phyloP scores from a whole-genome alignment of 1,284 basidiomycete species.

The Tilletia caries region DNA sequence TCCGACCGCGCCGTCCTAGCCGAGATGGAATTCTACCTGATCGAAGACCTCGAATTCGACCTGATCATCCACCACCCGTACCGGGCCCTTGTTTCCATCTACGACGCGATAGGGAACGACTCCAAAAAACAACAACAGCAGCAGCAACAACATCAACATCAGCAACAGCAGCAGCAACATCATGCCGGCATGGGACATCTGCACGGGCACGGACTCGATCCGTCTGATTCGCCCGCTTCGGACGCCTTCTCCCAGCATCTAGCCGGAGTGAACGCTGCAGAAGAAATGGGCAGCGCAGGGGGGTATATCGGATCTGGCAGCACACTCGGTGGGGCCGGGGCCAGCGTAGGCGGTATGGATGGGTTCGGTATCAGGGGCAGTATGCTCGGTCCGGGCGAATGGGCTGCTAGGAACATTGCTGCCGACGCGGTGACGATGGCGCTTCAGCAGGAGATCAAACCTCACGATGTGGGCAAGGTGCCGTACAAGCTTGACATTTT shows the following conservation, averaged over 20 bases:
- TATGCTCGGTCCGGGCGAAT: neutral
- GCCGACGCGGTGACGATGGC: slow-evolving; percentile 6
- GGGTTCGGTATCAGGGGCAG: neutral
- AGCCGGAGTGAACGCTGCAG: neutral
- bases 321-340: no score
- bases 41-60: slow-evolving; percentile 94
- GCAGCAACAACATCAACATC: neutral
- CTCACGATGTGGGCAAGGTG: neutral
- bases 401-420: neutral
- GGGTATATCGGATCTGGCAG: no score
- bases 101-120: slow-evolving; percentile 55
- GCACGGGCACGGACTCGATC: neutral
- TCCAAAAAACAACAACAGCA: neutral
- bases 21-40: slow-evolving; percentile 97
- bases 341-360: neutral
- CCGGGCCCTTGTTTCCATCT: slow-evolving; percentile 74
- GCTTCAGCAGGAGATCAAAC: slow-evolving; percentile 4
- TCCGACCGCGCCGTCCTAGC: slow-evolving; percentile 63
- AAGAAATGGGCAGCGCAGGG: neutral
- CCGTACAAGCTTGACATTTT: slow-evolving; percentile 27
- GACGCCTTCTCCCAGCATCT: neutral
- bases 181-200: neutral
- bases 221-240: neutral
- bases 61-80: slow-evolving; percentile 91
- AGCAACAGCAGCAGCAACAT: no score